Evolutionary conservation across 768 basidiomycete genomes (phyloP).

Genomic region (Russula vinacea): DNA sequence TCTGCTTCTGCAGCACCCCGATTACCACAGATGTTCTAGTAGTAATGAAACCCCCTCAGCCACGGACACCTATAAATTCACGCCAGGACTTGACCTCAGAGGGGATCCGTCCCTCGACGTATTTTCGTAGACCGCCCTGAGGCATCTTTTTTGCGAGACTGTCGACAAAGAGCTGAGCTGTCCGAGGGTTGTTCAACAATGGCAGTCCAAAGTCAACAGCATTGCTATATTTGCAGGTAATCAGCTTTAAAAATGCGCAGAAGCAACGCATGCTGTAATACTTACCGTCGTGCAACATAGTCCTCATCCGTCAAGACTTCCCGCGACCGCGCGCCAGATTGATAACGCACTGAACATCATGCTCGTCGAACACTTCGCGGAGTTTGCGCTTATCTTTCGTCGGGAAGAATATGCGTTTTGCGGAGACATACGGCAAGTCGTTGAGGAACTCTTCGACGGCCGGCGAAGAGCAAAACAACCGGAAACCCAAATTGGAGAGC

Average conservation of each 20-base stretch:
- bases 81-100: slow-evolving; percentile 90
- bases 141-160: slow-evolving; percentile 81
- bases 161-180: slow-evolving; percentile 89
- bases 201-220: slow-evolving; percentile 57
- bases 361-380: slow-evolving; percentile 89
- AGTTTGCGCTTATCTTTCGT: slow-evolving; percentile 94
- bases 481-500: slow-evolving; percentile 86
- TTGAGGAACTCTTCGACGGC: slow-evolving; percentile 81
- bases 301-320: slow-evolving; percentile 79
- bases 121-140: slow-evolving; percentile 69
- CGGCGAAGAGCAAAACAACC: slow-evolving; percentile 84
- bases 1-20: not conserved
- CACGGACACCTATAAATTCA: slow-evolving; percentile 77
- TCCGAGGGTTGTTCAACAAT: slow-evolving; percentile 84
- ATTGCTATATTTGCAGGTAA: slow-evolving; percentile 16
- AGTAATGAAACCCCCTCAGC: slow-evolving; percentile 38
- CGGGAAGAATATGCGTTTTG: slow-evolving; percentile 93
- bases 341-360: slow-evolving; percentile 91
- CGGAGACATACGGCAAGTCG: slow-evolving; percentile 67
- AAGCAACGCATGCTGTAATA: slow-evolving; percentile 22
- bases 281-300: slow-evolving; percentile 88
- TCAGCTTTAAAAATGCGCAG: slow-evolving; percentile 12
- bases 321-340: slow-evolving; percentile 85
- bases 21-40: not conserved
- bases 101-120: slow-evolving; percentile 85